Evolutionary conservation across 352 stramenopile genomes (phyloP).

Genomic region (Globisporangium irregulare): DNA sequence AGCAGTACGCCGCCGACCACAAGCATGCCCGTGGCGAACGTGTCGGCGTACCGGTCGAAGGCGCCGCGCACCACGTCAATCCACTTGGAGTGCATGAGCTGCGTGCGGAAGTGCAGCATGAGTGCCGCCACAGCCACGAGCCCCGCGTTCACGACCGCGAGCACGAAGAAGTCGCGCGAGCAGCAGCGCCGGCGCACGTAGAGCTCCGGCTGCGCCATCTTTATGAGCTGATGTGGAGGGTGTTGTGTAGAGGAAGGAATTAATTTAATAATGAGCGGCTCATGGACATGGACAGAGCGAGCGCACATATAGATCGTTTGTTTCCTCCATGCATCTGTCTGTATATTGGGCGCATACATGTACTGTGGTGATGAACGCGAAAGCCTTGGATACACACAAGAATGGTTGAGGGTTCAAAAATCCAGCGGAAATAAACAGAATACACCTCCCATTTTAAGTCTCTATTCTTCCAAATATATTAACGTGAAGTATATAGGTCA

Average conservation of each 20-base stretch:
- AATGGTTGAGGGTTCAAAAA: not conserved
- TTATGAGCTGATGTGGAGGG: not conserved
- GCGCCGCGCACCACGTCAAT: constrained; percentile 12
- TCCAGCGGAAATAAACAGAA: not conserved
- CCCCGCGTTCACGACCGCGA: constrained; percentile 4
- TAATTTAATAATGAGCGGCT: not conserved
- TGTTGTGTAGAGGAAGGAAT: not conserved
- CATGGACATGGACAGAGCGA: not conserved
- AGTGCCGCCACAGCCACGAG: constrained; percentile 6
- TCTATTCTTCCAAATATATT: no score
- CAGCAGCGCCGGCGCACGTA: constrained; percentile 10
- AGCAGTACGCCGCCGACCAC: constrained; percentile 6
- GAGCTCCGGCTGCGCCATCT: constrained; percentile 4
- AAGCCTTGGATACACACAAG: not conserved
- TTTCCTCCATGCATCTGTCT: not conserved
- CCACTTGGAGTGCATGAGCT: constrained; percentile 13
- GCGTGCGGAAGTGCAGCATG: constrained; percentile 6
- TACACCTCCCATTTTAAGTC: not conserved
- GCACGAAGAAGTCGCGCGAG: constrained; percentile 15
- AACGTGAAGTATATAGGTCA: no score
- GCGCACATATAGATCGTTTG: not conserved
- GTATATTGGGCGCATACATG: not conserved
- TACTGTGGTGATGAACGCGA: not conserved
- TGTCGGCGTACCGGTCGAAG: constrained; percentile 14
- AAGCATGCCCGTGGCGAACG: constrained; percentile 11